These are phyloP conservation scores for Globisporangium iwayamae DNA, from an alignment of 352 stramenopile species.

Conservation along the genomic window DNA sequence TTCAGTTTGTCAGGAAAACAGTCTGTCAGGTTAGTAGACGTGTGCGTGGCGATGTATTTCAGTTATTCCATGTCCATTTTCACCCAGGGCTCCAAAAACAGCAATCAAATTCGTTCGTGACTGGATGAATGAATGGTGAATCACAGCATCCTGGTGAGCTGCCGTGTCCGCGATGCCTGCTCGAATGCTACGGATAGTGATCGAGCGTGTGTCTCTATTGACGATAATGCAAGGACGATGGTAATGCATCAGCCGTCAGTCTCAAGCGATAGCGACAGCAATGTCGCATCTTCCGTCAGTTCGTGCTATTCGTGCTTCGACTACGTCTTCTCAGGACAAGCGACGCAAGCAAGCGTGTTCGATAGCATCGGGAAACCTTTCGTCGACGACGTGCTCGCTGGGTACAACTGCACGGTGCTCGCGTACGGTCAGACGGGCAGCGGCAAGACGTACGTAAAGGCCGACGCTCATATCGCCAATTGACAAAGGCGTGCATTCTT, in stretches of 20 bases:
- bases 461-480: no score
- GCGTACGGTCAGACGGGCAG: slow-evolving; percentile 70
- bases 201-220: slow-evolving; percentile 3
- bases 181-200: background rate
- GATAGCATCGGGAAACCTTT: slow-evolving; percentile 40
- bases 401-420: slow-evolving; percentile 74
- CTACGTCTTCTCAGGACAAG: slow-evolving; percentile 31
- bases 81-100: background rate
- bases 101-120: background rate
- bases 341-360: slow-evolving; percentile 48
- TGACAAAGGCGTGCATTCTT: no score
- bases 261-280: background rate
- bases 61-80: slow-evolving; percentile 6
- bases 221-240: slow-evolving; percentile 7
- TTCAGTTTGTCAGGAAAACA: background rate
- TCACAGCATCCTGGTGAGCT: slow-evolving; percentile 59
- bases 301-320: slow-evolving; percentile 36
- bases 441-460: slow-evolving; percentile 40
- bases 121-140: slow-evolving; percentile 21
- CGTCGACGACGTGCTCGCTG: slow-evolving; percentile 44
- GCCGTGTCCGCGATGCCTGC: slow-evolving; percentile 33
- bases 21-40: background rate
- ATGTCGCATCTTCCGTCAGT: background rate
- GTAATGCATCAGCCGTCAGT: background rate
- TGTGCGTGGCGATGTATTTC: background rate